Percentiles rank a stretch among this genome's conserved stretches.
Conservation (phyloP, 2,329 filamentous ascomycete species). For the Aspergillus fijiensis region DNA sequence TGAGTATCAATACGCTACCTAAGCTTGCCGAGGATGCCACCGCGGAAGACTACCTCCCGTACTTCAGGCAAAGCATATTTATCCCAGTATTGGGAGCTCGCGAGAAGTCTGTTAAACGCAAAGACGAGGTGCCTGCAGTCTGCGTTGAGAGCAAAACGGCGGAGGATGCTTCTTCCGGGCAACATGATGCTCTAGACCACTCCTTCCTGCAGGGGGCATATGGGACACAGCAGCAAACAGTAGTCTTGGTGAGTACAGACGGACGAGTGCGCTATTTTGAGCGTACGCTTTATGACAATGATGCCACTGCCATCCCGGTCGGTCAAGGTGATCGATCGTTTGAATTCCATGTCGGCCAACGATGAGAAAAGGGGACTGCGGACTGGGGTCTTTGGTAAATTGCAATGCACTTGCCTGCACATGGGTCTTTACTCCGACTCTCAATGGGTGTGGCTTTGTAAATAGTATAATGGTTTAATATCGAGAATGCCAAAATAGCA, state of each 20-base stretch:
- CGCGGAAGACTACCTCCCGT: conserved; percentile 56
- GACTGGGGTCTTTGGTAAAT: not conserved
- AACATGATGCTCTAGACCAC: conserved; percentile 26
- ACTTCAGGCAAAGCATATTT: conserved; percentile 61
- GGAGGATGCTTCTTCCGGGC: conserved; percentile 10
- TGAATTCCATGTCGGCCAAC: conserved; percentile 12
- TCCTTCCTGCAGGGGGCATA: conserved; percentile 53
- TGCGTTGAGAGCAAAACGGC: conserved; percentile 22
- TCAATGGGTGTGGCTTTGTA: conserved; percentile 1
- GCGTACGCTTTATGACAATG: conserved; percentile 58
- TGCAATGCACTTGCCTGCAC: not conserved
- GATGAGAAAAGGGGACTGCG: not conserved
- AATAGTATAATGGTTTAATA: conserved; percentile 4
- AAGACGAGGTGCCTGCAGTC: conserved; percentile 39
- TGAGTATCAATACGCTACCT: conserved; percentile 58
- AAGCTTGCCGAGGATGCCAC: conserved; percentile 46
- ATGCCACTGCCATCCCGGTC: conserved; percentile 46
- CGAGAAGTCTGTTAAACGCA: conserved; percentile 36
- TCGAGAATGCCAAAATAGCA: conserved; percentile 6
- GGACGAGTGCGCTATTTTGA: conserved; percentile 63
- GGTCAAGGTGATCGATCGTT: conserved; percentile 17
- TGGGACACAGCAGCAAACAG: conserved; percentile 64
- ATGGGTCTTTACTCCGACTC: not conserved
- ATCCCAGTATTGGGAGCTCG: conserved; percentile 57
- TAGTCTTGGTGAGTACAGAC: conserved; percentile 57